Evolutionary conservation across 1,284 basidiomycete genomes (phyloP), one percentile per base, ranked within the genome.

Genomic region (Leccinum subspadiceum): DNA sequence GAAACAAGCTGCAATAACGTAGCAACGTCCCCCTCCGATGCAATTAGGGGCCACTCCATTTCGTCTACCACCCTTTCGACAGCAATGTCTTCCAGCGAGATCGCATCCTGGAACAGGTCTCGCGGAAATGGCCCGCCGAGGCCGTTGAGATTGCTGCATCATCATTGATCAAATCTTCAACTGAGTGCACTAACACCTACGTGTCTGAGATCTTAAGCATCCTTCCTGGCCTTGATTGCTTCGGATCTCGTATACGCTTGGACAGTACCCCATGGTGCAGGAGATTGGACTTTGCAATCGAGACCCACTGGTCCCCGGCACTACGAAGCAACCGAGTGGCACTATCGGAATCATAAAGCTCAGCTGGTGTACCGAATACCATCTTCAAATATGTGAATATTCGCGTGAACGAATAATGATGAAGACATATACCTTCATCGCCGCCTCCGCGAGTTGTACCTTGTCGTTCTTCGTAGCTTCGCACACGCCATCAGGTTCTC

Each of bases 21-120:
- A n/a, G 85, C 86, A 53, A 83, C 78, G 65, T 92, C 89, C 3
- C 92, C 92, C 64, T 93, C 89, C 2, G 82, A 83, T 1, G 87
- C 82, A 24, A 86, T 75, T 50, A 91, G 70, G 1, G 89, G 83
- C 90, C 91, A 93, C 60, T 86, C 84, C 57, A 82, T 80, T 83
- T 84, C 89, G 9, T 76, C 76, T 17, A 76, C 75, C 37, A 79
- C 78, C 54, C 80, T 76, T 35, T 78, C 74, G 8, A 70, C 66
- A 48, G 81, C 78, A 13, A 84, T 72, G 8, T 86, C 83, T 58
- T 89, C 86, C 22, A 92, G 72, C 9, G 81, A 78, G 20, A 75
- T 68, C 5, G 91, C 91, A 69, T 93, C 90, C 58, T 85, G 81
- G 64, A 86, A 88, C 24, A 88, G 75, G 52, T 91, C 87, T 22